Evolutionary conservation across 352 stramenopile genomes (phyloP), one percentile per base, ranked within the genome.

Genomic region (Globisporangium heterothallicum): DNA sequence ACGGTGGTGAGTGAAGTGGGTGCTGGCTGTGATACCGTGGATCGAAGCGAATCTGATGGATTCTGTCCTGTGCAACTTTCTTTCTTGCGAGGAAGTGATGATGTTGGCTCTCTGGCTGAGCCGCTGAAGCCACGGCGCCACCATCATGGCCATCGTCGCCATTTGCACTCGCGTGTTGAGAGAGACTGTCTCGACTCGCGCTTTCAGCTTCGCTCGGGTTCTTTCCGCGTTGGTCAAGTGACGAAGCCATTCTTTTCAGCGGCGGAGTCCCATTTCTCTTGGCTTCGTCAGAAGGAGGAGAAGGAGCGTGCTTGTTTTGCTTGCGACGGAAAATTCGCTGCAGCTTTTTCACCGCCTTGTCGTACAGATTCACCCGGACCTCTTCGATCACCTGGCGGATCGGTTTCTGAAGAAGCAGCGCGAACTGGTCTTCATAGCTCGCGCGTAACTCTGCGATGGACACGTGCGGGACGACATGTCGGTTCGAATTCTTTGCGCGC

Each of bases 251-350:
- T n/a, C 26, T 36, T 19, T 27, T 21, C 5, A 40, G 30, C 36
- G 29, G 3, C 10, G n/a, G 27, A 9, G 2, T 18, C 16, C 24
- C 46, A 24, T 13, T 25, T 4, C 19, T 35, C 29, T 32, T 41
- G 4, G 25, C 3, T 1, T n/a, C 40, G 22, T 6, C n/a, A 8
- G 6, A 1, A 12, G 9, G 18, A 22, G 8, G n/a, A n/a, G n/a
- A n/a, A n/a, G n/a, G n/a, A n/a, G n/a, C 16, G 2, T 26, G 42
- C n/a, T 45, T 62, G 22, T 38, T 47, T 16, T 68, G 58, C 34
- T 77, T 86, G 4, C 56, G 61, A 1, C 78, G 69, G 44, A 89
- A 89, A n/a, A 84, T 53, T 0, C 62, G 74, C 49, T 89, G 78
- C 19, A 89, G 51, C n/a, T 64, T 69, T 42, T 70, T 74, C 10